Conservation (phyloP, 1,284 basidiomycete species). For the Sphagnurus paluster region DNA sequence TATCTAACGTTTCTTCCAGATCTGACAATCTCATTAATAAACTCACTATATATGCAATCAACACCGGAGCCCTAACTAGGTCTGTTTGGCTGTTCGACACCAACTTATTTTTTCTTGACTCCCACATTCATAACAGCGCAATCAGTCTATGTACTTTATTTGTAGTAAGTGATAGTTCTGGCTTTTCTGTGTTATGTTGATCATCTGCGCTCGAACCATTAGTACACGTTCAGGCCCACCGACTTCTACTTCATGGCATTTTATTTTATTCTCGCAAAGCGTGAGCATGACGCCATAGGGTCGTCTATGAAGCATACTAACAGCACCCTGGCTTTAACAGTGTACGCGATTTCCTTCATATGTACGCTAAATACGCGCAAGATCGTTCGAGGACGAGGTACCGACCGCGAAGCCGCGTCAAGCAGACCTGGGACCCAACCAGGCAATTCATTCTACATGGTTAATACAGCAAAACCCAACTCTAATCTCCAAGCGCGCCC, state of each 20-base stretch:
- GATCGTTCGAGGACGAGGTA: slow-evolving; percentile 34
- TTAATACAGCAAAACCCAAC: slow-evolving; percentile 23
- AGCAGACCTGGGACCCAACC: slow-evolving; percentile 10
- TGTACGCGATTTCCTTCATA: slow-evolving; percentile 31
- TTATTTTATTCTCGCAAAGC: neutral
- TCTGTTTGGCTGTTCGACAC: slow-evolving; percentile 26
- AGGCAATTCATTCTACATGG: slow-evolving; percentile 45
- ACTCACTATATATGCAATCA: slow-evolving; percentile 47
- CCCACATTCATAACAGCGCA: slow-evolving; percentile 37
- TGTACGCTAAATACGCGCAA: slow-evolving; percentile 44
- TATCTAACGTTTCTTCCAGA: neutral
- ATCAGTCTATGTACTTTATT: slow-evolving; percentile 58
- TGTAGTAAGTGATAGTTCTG: slow-evolving; percentile 50
- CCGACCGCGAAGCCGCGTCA: slow-evolving; percentile 32
- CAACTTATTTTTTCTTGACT: slow-evolving; percentile 7
- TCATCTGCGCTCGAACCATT: no score
- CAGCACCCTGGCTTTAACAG: slow-evolving; percentile 7
- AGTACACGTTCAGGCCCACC: neutral
- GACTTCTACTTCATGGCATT: neutral
- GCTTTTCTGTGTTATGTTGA: no score
- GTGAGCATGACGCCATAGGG: slow-evolving; percentile 37
- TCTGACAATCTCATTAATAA: slow-evolving; percentile 4
- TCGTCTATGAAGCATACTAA: slow-evolving; percentile 39
- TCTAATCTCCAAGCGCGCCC: slow-evolving; percentile 12
- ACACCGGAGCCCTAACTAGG: slow-evolving; percentile 63